Evolutionary conservation across 441 rosid species (phyloP), one percentile per base, ranked within the genome.

Genomic region (Arabidopsis lyrata): DNA sequence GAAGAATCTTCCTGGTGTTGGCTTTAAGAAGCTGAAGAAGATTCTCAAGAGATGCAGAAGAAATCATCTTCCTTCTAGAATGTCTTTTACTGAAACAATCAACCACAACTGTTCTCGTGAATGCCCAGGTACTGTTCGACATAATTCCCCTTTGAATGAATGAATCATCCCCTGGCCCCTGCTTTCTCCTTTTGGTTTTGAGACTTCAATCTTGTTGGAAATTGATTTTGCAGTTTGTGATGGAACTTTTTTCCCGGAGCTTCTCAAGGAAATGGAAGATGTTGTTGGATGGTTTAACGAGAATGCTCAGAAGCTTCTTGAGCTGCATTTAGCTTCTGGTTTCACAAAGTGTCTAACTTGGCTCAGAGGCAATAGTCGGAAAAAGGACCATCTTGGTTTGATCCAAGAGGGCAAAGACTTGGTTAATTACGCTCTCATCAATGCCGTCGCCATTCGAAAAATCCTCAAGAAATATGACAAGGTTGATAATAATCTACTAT

Each of bases 381-480:
- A 62, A 68, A 83, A 70, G 67, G 80, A 73, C 73, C 96, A 84
- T 77, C 75, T 56, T 58, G 81, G 86, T 63, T 81, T 90, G 74
- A 80, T 89, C 59, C 90, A 87, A 80, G 92, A 90, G 73, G 97
- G 97, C 73, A 85, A 81, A 77, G 94, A 92, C 73, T 77, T 90
- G 79, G 94, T 95, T 50, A 81, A 81, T 56, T 95, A 90, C 78
- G 99, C 97, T 0, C 79, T 90, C 7, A 89, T 92, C 54, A 88
- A 90, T 61, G 93, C 99, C 2, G 82, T 79, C 4, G 97, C 97
- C 14, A 85, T 95, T 38, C 77, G 96, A 34, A 95, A 95, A 78
- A 95, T 95, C 58, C 90, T 95, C n/a, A 95, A 95, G 84, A 92
- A 90, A 77, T 92, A 95, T 63, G 97, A 92, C 75, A 94, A 92